Conservation (phyloP, 148 eudicot species). For the Mesembryanthemum crystallinum region DNA sequence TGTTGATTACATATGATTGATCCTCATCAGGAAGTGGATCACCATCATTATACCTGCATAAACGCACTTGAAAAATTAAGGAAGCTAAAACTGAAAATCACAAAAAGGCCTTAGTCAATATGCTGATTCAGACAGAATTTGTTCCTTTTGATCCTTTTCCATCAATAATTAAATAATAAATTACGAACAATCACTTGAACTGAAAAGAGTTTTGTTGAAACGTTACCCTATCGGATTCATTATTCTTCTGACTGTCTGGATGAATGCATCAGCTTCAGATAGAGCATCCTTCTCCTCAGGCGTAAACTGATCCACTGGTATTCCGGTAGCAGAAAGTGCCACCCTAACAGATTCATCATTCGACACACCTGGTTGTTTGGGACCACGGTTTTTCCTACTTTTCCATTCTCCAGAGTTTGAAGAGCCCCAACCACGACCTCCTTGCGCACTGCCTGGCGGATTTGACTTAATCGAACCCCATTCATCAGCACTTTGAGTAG, state of each 20-base stretch:
- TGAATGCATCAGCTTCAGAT: conserved; percentile 57
- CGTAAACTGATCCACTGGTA: conserved; percentile 60
- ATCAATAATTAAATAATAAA: neutral
- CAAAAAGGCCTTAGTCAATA: too few species aligned
- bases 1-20: conserved; percentile 58
- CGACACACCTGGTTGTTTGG: conserved; percentile 32
- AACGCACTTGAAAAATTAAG: conserved; percentile 21
- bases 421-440: conserved; percentile 64
- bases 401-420: conserved; percentile 61
- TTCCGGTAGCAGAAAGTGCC: conserved; percentile 55
- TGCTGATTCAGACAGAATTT: too few species aligned
- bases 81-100: neutral
- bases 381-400: conserved; percentile 44
- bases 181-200: neutral
- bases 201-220: conserved; percentile 1
- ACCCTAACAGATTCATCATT: conserved; percentile 35
- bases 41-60: conserved; percentile 74
- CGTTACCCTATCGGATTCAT: conserved; percentile 71
- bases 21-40: conserved; percentile 78
- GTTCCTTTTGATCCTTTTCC: too few species aligned
- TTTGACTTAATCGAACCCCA: conserved; percentile 11
- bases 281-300: conserved; percentile 75
- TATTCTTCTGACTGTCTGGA: conserved; percentile 64
- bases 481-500: conserved; percentile 1
- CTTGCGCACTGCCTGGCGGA: conserved; percentile 18